Base-by-base conservation (phyloP, 148 eudicot species). In the Vaccinium myrtillus region DNA sequence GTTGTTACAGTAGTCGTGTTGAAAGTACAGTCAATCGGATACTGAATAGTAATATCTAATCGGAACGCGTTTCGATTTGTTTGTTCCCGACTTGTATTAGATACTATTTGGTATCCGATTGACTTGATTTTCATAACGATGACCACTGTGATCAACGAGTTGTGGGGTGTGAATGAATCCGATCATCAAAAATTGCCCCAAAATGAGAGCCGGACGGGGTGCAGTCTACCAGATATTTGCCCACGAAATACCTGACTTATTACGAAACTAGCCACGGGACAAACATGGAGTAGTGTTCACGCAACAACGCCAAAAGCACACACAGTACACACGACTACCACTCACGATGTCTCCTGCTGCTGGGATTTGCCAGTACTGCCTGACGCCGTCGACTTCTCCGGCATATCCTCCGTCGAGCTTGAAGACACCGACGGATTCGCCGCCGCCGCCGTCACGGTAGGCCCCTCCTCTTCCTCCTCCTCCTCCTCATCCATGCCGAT, bases 391-490 rank as follows among this genome's bases (percentile, higher is more conserved):
- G 88, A 83, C 71, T 87, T 86, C 83, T 93, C 92, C 48, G 83
- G 78, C 81, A 8, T 88, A 88, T 95, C 95, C 43, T 93, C 98
- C 6, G 95, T 91, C 11, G 97, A 93, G 88, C 93, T 91, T 4
- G 98, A 92, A 0, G 94, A 93, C 0, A 82, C 87, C 21, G 91
- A 85, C 18, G 81, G 91, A 43, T 83, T 87, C 73, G 87, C 76
- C 0, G 83, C 76, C 73, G 85, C 58, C 53, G 87, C 43, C 49
- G 80, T 2, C 19, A 43, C 49, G 1, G 80, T 51, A 5, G 49
- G 65, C 39, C 67, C 49, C 54, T 78, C 78, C 25, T 51, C 11
- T 27, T 2, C 19, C 58, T 50, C 55, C 76, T 48, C 83, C 83
- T 48, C 83, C 9, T 18, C 83, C 83, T 48, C 83, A 4, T 18